phyloP scores from a whole-genome alignment of 208 protist species.

The Acanthamoeba rhysodes region DNA sequence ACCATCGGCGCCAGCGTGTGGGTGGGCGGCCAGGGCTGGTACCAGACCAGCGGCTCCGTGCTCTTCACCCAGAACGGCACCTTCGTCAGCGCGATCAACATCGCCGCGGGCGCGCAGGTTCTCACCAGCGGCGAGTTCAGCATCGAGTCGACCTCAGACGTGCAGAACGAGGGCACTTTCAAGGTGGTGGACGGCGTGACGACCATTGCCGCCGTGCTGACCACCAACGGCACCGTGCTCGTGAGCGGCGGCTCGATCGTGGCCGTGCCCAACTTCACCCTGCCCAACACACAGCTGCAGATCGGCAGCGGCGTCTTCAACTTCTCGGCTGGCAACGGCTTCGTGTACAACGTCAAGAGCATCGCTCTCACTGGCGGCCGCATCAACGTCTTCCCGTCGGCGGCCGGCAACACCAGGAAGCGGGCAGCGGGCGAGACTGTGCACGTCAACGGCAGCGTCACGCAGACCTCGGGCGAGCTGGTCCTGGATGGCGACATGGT shows the following conservation, averaged over 20 bases:
- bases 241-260: slow-evolving; percentile 49
- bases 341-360: slow-evolving; percentile 56
- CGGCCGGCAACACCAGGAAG: neutral
- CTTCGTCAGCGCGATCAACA: slow-evolving; percentile 52
- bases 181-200: slow-evolving; percentile 52
- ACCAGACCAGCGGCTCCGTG: slow-evolving; percentile 16
- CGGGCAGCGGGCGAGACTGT: neutral
- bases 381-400: slow-evolving; percentile 1
- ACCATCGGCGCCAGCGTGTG: slow-evolving; percentile 42
- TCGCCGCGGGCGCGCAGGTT: slow-evolving; percentile 18
- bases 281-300: slow-evolving; percentile 51
- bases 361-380: neutral
- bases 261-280: slow-evolving; percentile 47
- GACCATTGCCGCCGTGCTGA: slow-evolving; percentile 18
- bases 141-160: slow-evolving; percentile 35
- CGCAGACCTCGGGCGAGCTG: slow-evolving; percentile 8
- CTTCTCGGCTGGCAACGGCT: slow-evolving; percentile 39
- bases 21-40: slow-evolving; percentile 54
- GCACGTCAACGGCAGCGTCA: slow-evolving; percentile 15
- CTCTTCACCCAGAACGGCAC: slow-evolving; percentile 70
- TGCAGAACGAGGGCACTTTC: slow-evolving; percentile 17
- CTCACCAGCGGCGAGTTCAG: slow-evolving; percentile 17
- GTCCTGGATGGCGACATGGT: slow-evolving; percentile 6
- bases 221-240: slow-evolving; percentile 18
- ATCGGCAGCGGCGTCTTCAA: slow-evolving; percentile 46